Conservation (phyloP, 2,329 filamentous ascomycete species). For the Phyllosticta citriasiana region DNA sequence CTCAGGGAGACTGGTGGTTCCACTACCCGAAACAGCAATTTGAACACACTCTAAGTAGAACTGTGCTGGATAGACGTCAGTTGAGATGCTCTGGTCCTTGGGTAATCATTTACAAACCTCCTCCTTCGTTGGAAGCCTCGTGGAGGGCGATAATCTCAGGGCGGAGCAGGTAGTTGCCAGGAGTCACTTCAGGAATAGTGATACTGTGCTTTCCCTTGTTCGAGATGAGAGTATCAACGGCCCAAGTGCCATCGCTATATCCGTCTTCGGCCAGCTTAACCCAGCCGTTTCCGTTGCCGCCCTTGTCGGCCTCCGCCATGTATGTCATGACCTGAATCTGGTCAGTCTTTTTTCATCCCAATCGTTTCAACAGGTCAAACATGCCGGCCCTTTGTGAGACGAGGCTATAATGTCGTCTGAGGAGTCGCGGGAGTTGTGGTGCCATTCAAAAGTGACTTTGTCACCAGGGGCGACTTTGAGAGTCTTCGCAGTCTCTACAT, state of each 20-base stretch:
- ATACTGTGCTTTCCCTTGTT: slow-evolving; percentile 35
- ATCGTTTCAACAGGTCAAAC: too few species aligned
- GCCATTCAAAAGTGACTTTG: slow-evolving; percentile 38
- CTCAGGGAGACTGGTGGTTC: slow-evolving; percentile 20
- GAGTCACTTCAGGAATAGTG: slow-evolving; percentile 30
- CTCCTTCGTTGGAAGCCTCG: slow-evolving; percentile 25
- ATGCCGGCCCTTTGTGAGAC: slow-evolving; percentile 40
- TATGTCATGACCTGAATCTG: slow-evolving; percentile 36
- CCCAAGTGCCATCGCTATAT: slow-evolving; percentile 27
- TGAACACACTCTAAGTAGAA: slow-evolving; percentile 36
- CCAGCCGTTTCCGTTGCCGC: slow-evolving; percentile 44
- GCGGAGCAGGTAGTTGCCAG: slow-evolving; percentile 34
- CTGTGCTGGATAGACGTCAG: slow-evolving; percentile 15
- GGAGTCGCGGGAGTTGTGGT: slow-evolving; percentile 36
- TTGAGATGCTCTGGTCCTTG: too few species aligned
- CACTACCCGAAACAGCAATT: background rate
- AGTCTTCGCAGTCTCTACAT: slow-evolving; percentile 28
- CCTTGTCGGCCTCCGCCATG: slow-evolving; percentile 35
- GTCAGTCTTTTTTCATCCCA: background rate
- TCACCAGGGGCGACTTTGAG: slow-evolving; percentile 40
- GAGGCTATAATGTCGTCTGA: slow-evolving; percentile 43
- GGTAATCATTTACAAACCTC: slow-evolving; percentile 16
- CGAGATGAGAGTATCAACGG: slow-evolving; percentile 30
- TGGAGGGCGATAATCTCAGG: slow-evolving; percentile 38
- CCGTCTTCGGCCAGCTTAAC: slow-evolving; percentile 37